These are phyloP conservation scores for Dalbergia cultrata DNA, from an alignment of 306 rosid species.

Conservation along the genomic window DNA sequence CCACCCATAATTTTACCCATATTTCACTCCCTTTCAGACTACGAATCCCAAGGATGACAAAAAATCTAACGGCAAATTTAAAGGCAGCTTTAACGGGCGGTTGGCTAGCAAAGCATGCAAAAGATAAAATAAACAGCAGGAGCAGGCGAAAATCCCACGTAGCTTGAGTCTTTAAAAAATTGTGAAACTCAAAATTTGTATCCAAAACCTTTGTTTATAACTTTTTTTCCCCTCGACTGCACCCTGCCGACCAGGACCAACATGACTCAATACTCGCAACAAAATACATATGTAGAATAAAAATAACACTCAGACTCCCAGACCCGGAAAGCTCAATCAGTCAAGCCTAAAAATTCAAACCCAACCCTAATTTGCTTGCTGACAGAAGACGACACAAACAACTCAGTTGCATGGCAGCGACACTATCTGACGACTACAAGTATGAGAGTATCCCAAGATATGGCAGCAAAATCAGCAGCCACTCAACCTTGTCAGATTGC, in stretches of 20 bases:
- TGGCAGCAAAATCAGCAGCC: constrained; percentile 52
- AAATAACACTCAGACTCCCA: constrained; percentile 52
- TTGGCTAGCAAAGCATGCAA: not conserved
- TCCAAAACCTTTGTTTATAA: constrained; percentile 50
- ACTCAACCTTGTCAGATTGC: constrained; percentile 56
- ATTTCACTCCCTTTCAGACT: not conserved
- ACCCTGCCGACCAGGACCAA: constrained; percentile 48
- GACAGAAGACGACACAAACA: constrained; percentile 59
- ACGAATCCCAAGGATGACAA: not conserved
- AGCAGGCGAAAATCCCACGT: not conserved
- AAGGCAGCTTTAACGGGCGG: too few species aligned
- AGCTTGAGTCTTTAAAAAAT: constrained; percentile 22
- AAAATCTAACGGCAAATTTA: not conserved
- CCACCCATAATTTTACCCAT: not conserved
- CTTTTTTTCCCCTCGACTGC: constrained; percentile 36
- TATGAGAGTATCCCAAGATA: constrained; percentile 49
- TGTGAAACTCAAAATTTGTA: constrained; percentile 45
- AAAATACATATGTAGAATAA: constrained; percentile 51
- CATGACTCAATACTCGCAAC: constrained; percentile 44
- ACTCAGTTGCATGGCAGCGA: constrained; percentile 52
- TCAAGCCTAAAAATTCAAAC: constrained; percentile 58
- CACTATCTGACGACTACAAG: constrained; percentile 56
- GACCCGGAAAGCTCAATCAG: constrained; percentile 57
- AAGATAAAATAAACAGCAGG: not conserved
- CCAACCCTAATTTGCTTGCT: constrained; percentile 53